phyloP scores from a whole-genome alignment of 2,329 filamentous ascomycete species.

The Hymenoscyphus occultus region DNA sequence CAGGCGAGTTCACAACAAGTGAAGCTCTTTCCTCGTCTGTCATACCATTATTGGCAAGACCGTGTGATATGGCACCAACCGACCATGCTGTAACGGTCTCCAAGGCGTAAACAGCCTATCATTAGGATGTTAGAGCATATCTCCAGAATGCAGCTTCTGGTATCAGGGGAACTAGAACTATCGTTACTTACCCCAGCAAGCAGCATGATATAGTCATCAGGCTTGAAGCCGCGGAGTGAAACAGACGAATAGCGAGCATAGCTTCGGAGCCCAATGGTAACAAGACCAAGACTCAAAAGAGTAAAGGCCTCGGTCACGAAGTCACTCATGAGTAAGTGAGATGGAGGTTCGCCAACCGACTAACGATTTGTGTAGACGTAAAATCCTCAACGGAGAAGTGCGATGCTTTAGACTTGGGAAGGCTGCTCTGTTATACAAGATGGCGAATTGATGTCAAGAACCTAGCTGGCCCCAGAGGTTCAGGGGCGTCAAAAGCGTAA shows the following conservation, averaged over 20 bases:
- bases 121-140: neutral
- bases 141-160: too few species aligned
- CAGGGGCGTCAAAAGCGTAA: neutral
- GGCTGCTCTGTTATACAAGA: too few species aligned
- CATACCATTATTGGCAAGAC: slow-evolving; percentile 57
- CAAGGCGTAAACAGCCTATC: slow-evolving; percentile 48
- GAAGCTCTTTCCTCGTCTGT: slow-evolving; percentile 46
- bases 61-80: slow-evolving; percentile 44
- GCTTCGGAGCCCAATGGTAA: slow-evolving; percentile 8
- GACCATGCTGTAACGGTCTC: slow-evolving; percentile 50
- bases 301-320: slow-evolving; percentile 48
- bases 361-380: neutral
- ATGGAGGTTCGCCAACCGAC: neutral
- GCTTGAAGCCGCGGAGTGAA: slow-evolving; percentile 48
- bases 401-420: too few species aligned
- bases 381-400: neutral
- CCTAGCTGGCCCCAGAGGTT: too few species aligned
- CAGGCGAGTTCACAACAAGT: slow-evolving; percentile 43
- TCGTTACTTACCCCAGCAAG: slow-evolving; percentile 46
- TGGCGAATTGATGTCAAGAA: too few species aligned
- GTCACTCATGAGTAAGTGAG: neutral
- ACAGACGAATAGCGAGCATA: slow-evolving; percentile 47
- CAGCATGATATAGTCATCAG: slow-evolving; percentile 58
- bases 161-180: neutral
- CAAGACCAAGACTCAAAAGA: slow-evolving; percentile 33